Percentiles rank a stretch among this genome's conserved stretches.
Evolutionary conservation across 2,329 filamentous ascomycete species (phyloP).

Genomic region (Aspergillus candidus): DNA sequence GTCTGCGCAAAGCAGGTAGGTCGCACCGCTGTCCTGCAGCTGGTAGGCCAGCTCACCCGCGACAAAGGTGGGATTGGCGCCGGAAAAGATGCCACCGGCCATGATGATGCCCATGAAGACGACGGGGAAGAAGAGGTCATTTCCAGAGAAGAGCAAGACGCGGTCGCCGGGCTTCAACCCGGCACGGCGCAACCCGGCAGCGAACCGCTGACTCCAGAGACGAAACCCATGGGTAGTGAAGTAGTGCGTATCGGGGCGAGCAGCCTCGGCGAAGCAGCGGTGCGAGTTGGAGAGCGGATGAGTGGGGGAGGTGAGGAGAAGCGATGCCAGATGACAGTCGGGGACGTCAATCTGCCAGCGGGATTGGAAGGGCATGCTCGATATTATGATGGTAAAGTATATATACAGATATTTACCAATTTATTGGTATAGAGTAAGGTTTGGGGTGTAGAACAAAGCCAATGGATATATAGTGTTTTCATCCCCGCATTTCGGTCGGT

Average conservation of each 20-base stretch:
- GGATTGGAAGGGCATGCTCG: constrained; percentile 48
- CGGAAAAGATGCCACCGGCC: constrained; percentile 72
- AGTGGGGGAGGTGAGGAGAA: constrained; percentile 48
- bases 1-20: constrained; percentile 57
- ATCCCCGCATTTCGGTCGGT: constrained; percentile 3
- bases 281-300: constrained; percentile 42
- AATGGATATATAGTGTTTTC: too few species aligned
- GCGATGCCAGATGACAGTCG: constrained; percentile 33
- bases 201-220: constrained; percentile 65
- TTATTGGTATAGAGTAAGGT: too few species aligned
- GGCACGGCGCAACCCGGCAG: constrained; percentile 57
- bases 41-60: constrained; percentile 69
- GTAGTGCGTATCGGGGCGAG: constrained; percentile 59
- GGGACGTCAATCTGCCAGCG: constrained; percentile 45
- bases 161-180: constrained; percentile 64
- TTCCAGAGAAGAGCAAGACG: constrained; percentile 66
- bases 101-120: constrained; percentile 68
- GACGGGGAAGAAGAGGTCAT: constrained; percentile 65
- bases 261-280: constrained; percentile 56
- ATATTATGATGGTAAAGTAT: not conserved
- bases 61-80: constrained; percentile 66
- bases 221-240: constrained; percentile 61
- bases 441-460: too few species aligned
- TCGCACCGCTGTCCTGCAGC: constrained; percentile 63
- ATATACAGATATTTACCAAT: not conserved